Conservation (phyloP, 2,329 filamentous ascomycete species). For the Penicillium sp. region DNA sequence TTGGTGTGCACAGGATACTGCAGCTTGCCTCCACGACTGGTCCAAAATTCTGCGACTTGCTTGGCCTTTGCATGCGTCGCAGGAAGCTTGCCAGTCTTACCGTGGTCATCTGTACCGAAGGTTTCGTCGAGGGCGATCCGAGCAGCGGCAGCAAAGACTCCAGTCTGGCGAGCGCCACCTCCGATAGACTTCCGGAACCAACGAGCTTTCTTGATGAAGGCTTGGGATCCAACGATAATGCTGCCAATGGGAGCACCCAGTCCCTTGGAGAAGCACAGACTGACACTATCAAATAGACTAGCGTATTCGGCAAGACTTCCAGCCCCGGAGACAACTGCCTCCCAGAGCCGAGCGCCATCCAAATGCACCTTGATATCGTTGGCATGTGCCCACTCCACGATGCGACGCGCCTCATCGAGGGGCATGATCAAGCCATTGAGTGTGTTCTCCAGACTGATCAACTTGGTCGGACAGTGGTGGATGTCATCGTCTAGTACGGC, state of each 20-base stretch:
- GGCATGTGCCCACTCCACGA: conserved; percentile 69
- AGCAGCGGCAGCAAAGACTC: conserved; percentile 75
- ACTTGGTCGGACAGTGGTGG: conserved; percentile 75
- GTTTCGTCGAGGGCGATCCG: conserved; percentile 78
- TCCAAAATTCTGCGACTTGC: conserved; percentile 69
- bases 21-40: conserved; percentile 68
- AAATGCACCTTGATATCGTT: conserved; percentile 72
- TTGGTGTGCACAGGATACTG: conserved; percentile 79
- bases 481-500: conserved; percentile 68
- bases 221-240: conserved; percentile 65
- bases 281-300: conserved; percentile 72
- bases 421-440: conserved; percentile 79
- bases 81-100: conserved; percentile 64
- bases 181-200: conserved; percentile 81
- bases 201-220: conserved; percentile 67
- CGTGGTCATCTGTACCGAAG: conserved; percentile 63
- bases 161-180: conserved; percentile 75
- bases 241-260: conserved; percentile 80
- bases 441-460: conserved; percentile 87
- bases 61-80: conserved; percentile 66
- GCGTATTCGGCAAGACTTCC: conserved; percentile 70
- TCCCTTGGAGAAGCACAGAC: conserved; percentile 80
- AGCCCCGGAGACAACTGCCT: conserved; percentile 72
- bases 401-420: conserved; percentile 68
- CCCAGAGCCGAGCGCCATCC: conserved; percentile 81